A percentile compares a stretch with the other conserved stretches of the same genome.
These are phyloP conservation scores for Kluyveromyces dobzhanskii DNA, from an alignment of 805 yeast genomes.

Conservation along the genomic window DNA sequence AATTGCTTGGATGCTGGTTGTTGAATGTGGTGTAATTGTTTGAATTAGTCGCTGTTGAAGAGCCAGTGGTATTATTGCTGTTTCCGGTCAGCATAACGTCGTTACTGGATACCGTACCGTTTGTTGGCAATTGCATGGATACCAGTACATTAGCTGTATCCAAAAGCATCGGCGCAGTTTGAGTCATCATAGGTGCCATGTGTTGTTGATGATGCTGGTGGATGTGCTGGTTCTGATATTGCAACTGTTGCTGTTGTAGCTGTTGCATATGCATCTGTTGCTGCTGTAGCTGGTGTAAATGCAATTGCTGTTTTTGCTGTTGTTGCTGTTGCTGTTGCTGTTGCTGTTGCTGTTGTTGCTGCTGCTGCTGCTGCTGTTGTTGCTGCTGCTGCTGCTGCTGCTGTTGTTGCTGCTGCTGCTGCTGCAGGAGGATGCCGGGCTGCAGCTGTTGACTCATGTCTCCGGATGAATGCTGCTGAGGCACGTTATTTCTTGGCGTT, in stretches of 20 bases:
- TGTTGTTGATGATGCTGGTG: background rate
- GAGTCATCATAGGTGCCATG: conserved; percentile 3
- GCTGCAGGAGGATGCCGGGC: conserved; percentile 13
- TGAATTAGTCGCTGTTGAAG: background rate
- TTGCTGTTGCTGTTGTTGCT: conserved; percentile 7
- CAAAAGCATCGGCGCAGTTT: conserved; percentile 6
- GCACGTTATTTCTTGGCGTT: conserved; percentile 50
- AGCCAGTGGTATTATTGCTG: background rate
- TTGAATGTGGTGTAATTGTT: background rate
- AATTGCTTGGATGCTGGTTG: background rate
- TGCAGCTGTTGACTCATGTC: conserved; percentile 5
- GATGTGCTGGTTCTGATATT: conserved; percentile 7
- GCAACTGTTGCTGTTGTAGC: background rate
- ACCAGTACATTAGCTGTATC: conserved; percentile 9
- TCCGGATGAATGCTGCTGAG: conserved; percentile 10
- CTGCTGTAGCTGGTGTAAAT: conserved; percentile 5
- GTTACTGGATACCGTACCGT: background rate
- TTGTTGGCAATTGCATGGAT: conserved; percentile 4
- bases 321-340: conserved; percentile 6
- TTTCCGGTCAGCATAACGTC: background rate
- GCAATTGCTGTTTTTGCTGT: background rate
- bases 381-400: conserved; percentile 11
- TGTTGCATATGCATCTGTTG: background rate
- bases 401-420: conserved; percentile 14
- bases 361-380: conserved; percentile 9